Conservation (phyloP, 2,329 filamentous ascomycete genomes). For the Trichothecium sympodiale region DNA sequence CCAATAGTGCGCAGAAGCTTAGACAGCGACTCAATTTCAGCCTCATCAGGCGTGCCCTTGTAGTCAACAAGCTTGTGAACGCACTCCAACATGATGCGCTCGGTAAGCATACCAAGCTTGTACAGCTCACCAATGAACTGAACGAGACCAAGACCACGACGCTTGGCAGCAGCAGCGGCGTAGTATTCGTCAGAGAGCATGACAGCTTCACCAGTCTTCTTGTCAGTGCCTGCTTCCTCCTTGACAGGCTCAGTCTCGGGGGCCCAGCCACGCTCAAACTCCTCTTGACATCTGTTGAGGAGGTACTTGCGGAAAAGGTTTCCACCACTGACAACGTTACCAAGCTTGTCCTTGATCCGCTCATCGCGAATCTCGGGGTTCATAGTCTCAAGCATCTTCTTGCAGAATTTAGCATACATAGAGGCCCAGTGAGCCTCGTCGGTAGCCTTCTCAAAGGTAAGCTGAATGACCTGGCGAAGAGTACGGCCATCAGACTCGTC, state of each 20-base stretch:
- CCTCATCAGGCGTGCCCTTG: slow-evolving; percentile 84
- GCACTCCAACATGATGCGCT: slow-evolving; percentile 99
- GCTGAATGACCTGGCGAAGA: slow-evolving; percentile 92
- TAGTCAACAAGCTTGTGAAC: slow-evolving; percentile 96
- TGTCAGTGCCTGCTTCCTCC: slow-evolving; percentile 18
- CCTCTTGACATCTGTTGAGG: slow-evolving; percentile 95
- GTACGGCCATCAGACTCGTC: slow-evolving; percentile 90
- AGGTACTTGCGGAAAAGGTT: slow-evolving; percentile 97
- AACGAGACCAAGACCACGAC: slow-evolving; percentile 91
- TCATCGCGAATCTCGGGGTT: slow-evolving; percentile 91
- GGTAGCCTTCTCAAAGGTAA: slow-evolving; percentile 97
- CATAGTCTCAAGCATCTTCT: slow-evolving; percentile 93
- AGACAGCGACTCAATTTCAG: slow-evolving; percentile 89
- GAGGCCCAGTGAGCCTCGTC: slow-evolving; percentile 97
- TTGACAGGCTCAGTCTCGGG: slow-evolving; percentile 60
- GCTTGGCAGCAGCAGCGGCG: slow-evolving; percentile 82
- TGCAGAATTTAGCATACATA: slow-evolving; percentile 98
- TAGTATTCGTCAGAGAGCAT: slow-evolving; percentile 98
- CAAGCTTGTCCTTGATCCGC: slow-evolving; percentile 82
- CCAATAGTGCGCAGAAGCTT: slow-evolving; percentile 90
- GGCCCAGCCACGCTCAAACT: slow-evolving; percentile 98
- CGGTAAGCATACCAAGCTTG: slow-evolving; percentile 96
- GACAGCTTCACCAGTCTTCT: slow-evolving; percentile 57
- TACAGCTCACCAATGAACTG: slow-evolving; percentile 99
- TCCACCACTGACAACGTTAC: slow-evolving; percentile 80